Evolutionary conservation across 768 basidiomycete species (phyloP), one percentile per base, ranked within the genome.

Genomic region (Russula foetens): DNA sequence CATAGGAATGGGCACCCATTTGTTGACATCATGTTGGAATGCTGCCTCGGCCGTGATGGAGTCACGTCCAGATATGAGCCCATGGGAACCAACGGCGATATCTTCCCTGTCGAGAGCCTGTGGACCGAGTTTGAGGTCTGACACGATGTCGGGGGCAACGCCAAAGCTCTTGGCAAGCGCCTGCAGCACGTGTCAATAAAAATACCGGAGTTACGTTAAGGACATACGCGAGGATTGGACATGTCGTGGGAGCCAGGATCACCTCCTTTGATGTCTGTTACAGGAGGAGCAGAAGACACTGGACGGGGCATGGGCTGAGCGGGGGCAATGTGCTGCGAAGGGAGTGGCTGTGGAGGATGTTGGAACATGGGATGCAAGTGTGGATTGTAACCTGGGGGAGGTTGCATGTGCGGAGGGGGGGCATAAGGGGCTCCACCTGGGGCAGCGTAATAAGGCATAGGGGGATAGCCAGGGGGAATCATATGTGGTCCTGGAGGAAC

Each of bases 191-290:
- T 53, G 26, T 57, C 31, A 46, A 47, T 66, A 15, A 71, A 53
- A 38, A 52, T 24, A 54, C 29, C 28, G 15, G 2, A 31, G 9
- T 8, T 12, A 33, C 12, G 7, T 5, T 6, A 28, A 46, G 7
- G 48, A 69, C 72, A 48, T 66, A 82, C 83, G 64, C 81, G 82
- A 7, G 86, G 80, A 69, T 80, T 84, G 52, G 88, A 86, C 78
- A 92, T 81, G 71, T 93, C 88, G 64, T 89, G 84, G 7, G 84
- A 81, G 61, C 86, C 81, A 4, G 91, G 91, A 69, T 92, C 91
- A 65, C 84, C 82, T 52, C 88, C 90, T 69, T 84, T 88, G 67
- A 84, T 80, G 57, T 80, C 74, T 4, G 45, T 45, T 28, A 49
- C 73, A 65, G 21, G 65, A 38, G 44, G 62, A 35, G 45, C 67